Evolutionary conservation across 169 alveolate genomes (phyloP), one percentile per base, ranked within the genome.

Genomic region (Cryptosporidium andersoni): DNA sequence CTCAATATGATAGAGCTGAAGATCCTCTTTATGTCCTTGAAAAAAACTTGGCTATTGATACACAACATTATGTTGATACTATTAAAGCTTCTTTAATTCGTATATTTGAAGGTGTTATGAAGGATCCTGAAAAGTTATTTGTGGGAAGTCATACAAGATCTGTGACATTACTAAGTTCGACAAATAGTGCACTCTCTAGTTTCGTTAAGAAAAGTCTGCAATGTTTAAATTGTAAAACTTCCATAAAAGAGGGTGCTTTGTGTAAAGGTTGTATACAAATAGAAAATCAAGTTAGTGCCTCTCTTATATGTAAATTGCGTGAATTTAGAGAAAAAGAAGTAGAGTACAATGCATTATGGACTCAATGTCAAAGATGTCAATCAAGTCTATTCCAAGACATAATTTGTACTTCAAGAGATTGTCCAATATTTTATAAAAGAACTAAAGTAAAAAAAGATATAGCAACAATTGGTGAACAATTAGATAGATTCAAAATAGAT

Each of bases 1-100:
- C 96, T 62, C 96, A 92, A 66, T 97, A 96, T 90, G 99, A 98
- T 90, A 92, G 97, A 67, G 98, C 99, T 37, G 99, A 98, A 90
- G 99, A 98, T 89, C 99, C 99, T 56, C 90, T 98, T 42, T 98
- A 94, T 90, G 99, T 97, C 5, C 90, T 98, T 55, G 98, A 96
- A 82, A 92, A 96, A 80, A 97, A 96, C 90, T 88, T 97, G 42
- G 98, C 99, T 3, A 95, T 98, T 34, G 99, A 98, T 90, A 95
- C 97, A 49, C 97, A 96, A 81, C 97, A 97, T 89, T 98, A 98
- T 93, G 92, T 98, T 51, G 99, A 98, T 66, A 94, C 98, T 80
- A 80, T 97, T 43, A 97, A 97, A 89, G 90, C 92, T 52, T 97
- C 99, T 2, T 82, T 97, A 8, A 81, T 95, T 81, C 88, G 99